A percentile compares a stretch with the other conserved stretches of the same genome.
phyloP scores from a whole-genome alignment of 148 eudicot genomes.

The Polygonum aviculare region DNA sequence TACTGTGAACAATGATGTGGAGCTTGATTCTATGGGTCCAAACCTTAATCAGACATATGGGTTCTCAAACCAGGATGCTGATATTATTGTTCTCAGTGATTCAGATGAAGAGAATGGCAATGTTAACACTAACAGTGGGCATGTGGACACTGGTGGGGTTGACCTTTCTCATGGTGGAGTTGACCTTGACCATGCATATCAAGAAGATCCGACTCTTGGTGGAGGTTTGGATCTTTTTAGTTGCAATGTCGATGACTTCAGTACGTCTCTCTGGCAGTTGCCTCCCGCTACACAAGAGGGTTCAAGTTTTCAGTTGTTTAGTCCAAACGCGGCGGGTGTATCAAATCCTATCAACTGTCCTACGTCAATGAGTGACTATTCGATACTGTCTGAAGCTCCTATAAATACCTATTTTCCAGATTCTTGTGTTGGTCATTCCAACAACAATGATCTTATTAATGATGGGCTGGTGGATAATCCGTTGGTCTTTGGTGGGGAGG shows the following conservation, averaged over 20 bases:
- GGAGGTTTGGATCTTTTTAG: slow-evolving; percentile 54
- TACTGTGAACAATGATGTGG: slow-evolving; percentile 33
- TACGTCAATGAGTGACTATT: slow-evolving; percentile 45
- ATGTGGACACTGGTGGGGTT: slow-evolving; percentile 22
- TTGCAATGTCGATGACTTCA: slow-evolving; percentile 54
- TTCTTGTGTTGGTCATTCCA: slow-evolving; percentile 15
- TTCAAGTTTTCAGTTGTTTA: slow-evolving; percentile 71
- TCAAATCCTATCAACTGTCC: slow-evolving; percentile 48
- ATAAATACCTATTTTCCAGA: slow-evolving; percentile 36
- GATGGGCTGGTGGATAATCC: slow-evolving; percentile 57
- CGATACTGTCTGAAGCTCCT: slow-evolving; percentile 34
- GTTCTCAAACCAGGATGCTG: slow-evolving; percentile 25
- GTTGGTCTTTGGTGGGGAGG: slow-evolving; percentile 51
- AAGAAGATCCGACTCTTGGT: slow-evolving; percentile 47
- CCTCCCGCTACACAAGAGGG: slow-evolving; percentile 53
- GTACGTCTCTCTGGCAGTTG: slow-evolving; percentile 56
- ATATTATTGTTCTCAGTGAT: slow-evolving; percentile 66
- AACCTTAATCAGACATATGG: slow-evolving; percentile 30
- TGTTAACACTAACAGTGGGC: slow-evolving; percentile 15
- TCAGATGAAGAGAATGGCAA: slow-evolving; percentile 61
- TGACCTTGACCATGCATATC: slow-evolving; percentile 42
- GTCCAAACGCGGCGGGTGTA: slow-evolving; percentile 48
- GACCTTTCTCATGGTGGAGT: slow-evolving; percentile 40
- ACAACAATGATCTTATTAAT: slow-evolving; percentile 40
- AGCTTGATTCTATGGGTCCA: slow-evolving; percentile 45